These are phyloP conservation scores for Psophocarpus tetragonolobus DNA, from an alignment of 306 rosid species.

Conservation along the genomic window DNA sequence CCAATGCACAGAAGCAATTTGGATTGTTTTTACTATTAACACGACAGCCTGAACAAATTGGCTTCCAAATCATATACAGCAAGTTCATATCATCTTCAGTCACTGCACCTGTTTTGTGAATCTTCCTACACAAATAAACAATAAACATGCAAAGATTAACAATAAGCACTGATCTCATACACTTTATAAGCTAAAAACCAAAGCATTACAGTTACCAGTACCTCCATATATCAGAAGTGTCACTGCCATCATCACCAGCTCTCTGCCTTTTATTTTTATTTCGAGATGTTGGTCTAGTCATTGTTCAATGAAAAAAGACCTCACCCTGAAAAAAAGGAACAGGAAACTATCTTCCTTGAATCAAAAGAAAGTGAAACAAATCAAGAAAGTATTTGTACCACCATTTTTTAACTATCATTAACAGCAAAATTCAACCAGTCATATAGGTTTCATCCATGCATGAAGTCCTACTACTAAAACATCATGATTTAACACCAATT, in stretches of 20 bases:
- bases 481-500: neutral
- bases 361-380: neutral
- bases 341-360: neutral
- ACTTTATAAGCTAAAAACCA: neutral
- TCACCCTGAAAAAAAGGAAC: slow-evolving; percentile 40
- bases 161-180: neutral
- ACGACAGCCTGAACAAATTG: slow-evolving; percentile 89
- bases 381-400: neutral
- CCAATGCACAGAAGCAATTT: slow-evolving; percentile 88
- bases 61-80: slow-evolving; percentile 76
- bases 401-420: slow-evolving; percentile 3
- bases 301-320: slow-evolving; percentile 38
- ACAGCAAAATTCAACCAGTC: slow-evolving; percentile 2
- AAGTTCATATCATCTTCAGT: slow-evolving; percentile 62
- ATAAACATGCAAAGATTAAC: neutral
- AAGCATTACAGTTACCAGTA: slow-evolving; percentile 4
- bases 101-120: slow-evolving; percentile 60
- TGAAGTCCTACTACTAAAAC: neutral
- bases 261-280: slow-evolving; percentile 76
- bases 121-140: slow-evolving; percentile 60
- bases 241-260: slow-evolving; percentile 55
- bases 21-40: slow-evolving; percentile 87
- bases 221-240: slow-evolving; percentile 72
- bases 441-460: neutral
- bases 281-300: slow-evolving; percentile 79